Base-by-base conservation (phyloP, 164 flowering plant species). In the Sedum album region DNA sequence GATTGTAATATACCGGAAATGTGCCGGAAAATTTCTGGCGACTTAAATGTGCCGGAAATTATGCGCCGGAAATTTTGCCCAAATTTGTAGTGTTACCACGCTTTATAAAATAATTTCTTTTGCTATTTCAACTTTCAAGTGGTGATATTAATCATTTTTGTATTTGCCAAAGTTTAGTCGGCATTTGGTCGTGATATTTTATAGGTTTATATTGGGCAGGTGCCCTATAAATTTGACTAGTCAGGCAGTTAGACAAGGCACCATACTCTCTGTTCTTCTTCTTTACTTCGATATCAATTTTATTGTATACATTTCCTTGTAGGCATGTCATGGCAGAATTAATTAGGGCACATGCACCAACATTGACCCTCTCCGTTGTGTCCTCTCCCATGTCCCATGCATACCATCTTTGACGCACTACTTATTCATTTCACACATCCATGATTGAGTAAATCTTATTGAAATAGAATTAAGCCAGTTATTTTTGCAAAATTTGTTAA, bases 361-460 rank as follows among this genome's bases (percentile, higher is more conserved):
- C 28, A 57, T 28, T 57, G 62, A 57, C 62, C 31, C 62, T 51
- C 57, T 15, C 17, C 33, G 21, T 28, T 57, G 33, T 57, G 31
- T 57, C 62, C 48, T 44, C 48, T 4, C 48, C 48, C 48, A 44
- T 44, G 48, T 57, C 62, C 62, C 62, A 57, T 55, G 60, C 60
- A 55, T 21, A 55, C 28, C 60, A 55, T 57, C 31, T 28, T 57
- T 57, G 62, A 57, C 62, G 62, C 62, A 26, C 18, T 33, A 11
- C 33, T 57, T 57, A 26, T 33, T 57, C 62, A 57, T 57, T 57
- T 53, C n/a, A n/a, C 60, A 53, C 60, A 53, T 53, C 31, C 25
- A 23, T 25, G n/a, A 6, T 51, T n/a, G 21, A 14, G 18, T 10
- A 42, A 42, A 42, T 18, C 4, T 18, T 18, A 18, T 7, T 23